Conservation (phyloP, 495 filamentous ascomycete genomes). For the Penicillium angulare region DNA sequence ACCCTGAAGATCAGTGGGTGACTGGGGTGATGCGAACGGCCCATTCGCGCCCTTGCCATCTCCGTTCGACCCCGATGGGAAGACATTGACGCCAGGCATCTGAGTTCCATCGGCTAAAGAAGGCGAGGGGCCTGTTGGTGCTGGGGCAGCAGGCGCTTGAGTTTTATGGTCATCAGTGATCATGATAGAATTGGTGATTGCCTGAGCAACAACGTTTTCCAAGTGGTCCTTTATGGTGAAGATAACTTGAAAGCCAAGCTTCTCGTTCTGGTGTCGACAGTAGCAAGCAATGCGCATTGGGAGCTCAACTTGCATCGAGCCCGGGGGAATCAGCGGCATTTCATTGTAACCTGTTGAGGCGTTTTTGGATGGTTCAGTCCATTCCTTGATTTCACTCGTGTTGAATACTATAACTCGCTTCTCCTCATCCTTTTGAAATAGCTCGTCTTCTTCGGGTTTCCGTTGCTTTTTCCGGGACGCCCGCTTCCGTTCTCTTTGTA, state of each 20-base stretch:
- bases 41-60: constrained; percentile 27
- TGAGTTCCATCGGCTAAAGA: constrained; percentile 42
- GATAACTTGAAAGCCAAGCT: constrained; percentile 88
- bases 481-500: constrained; percentile 81
- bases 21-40: constrained; percentile 28
- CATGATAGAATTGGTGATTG: constrained; percentile 82
- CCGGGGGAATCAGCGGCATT: constrained; percentile 48
- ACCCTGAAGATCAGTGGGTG: constrained; percentile 53
- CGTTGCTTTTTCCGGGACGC: constrained; percentile 86
- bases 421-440: constrained; percentile 73
- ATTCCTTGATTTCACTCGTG: constrained; percentile 85
- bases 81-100: constrained; percentile 46
- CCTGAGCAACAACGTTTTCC: constrained; percentile 73
- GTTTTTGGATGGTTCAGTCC: constrained; percentile 57
- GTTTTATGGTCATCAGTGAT: constrained; percentile 98
- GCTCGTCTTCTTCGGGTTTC: constrained; percentile 76
- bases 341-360: constrained; percentile 28
- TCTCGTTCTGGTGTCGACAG: constrained; percentile 90
- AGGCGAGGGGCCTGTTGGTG: constrained; percentile 33
- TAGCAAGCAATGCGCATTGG: constrained; percentile 98
- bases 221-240: constrained; percentile 84
- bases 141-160: constrained; percentile 48
- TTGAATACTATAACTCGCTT: constrained; percentile 92
- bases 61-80: constrained; percentile 35
- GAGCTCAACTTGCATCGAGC: constrained; percentile 69